Evolutionary conservation across 306 rosid genomes (phyloP), one percentile per base, ranked within the genome.

Genomic region (Malus orientalis): DNA sequence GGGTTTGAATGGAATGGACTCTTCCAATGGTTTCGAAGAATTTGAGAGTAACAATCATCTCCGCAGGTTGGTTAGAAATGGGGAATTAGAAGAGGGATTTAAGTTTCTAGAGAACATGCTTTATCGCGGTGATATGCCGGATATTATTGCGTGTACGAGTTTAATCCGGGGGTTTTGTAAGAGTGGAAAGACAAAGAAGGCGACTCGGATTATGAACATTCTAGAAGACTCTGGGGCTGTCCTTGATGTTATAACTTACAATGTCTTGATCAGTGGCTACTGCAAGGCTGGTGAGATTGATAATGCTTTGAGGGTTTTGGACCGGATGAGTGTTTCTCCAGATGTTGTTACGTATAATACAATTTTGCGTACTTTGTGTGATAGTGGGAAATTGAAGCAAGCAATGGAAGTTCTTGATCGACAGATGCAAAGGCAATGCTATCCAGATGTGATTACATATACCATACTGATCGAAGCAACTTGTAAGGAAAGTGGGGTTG

Each of bases 391-490:
- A 54, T 47, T 96, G 90, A 87, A 85, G 83, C 88, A 91, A 61
- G 99, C 98, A 0, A 92, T 96, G 99, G 91, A 87, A 73, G 98
- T 96, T 79, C 97, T 92, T 73, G 93, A 92, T 27, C 69, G 86
- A 79, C 93, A 91, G 75, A 20, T 92, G 81, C 85, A 86, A 30
- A 87, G 90, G 79, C 96, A 63, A 65, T 91, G 98, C 69, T 96
- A 92, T 85, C 99, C 99, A 0, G 96, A 96, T 88, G 98, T 96
- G 33, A 82, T 96, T 77, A 92, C 98, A 0, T 96, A 96, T 76
- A 96, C 93, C 11, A 92, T 92, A 65, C 81, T 96, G 91, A 92
- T 96, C 51, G 98, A 96, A 81, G 99, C 97, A 45, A 91, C 96
- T 64, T 96, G 98, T 47, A 96, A 89, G 73, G 97, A 88, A 74